phyloP scores from a whole-genome alignment of 2,329 filamentous ascomycete species.

The Venturia oleaginea region DNA sequence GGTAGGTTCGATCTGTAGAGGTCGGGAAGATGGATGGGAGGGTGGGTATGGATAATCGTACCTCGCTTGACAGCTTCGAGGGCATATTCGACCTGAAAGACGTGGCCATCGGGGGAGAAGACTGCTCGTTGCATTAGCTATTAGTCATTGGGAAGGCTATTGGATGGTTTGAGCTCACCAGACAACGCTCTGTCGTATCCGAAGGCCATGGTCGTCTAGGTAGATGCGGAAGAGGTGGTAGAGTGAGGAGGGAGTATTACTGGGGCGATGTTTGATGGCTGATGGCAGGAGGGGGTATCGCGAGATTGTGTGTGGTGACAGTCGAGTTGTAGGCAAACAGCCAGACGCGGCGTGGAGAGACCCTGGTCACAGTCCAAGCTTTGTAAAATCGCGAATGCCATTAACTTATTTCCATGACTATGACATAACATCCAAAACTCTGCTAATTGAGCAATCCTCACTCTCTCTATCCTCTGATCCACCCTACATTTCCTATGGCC shows the following conservation, averaged over 20 bases:
- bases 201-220: slow-evolving; percentile 60
- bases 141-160: slow-evolving; percentile 16
- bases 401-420: too few species aligned
- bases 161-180: slow-evolving; percentile 54
- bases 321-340: neutral
- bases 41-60: slow-evolving; percentile 31
- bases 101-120: slow-evolving; percentile 98
- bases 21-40: neutral
- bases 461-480: neutral
- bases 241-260: neutral
- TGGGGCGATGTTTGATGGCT: neutral
- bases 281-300: slow-evolving; percentile 1
- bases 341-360: slow-evolving; percentile 4
- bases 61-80: slow-evolving; percentile 98
- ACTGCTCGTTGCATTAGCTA: slow-evolving; percentile 46
- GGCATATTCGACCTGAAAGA: slow-evolving; percentile 99
- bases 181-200: slow-evolving; percentile 99
- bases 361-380: neutral
- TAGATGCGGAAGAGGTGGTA: neutral
- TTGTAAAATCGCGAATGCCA: neutral
- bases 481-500: slow-evolving; percentile 22
- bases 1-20: neutral
- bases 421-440: neutral
- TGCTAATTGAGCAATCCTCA: neutral
- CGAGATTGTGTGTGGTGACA: neutral